phyloP scores from a whole-genome alignment of 1,284 basidiomycete genomes.

The Marasmius fiardii region DNA sequence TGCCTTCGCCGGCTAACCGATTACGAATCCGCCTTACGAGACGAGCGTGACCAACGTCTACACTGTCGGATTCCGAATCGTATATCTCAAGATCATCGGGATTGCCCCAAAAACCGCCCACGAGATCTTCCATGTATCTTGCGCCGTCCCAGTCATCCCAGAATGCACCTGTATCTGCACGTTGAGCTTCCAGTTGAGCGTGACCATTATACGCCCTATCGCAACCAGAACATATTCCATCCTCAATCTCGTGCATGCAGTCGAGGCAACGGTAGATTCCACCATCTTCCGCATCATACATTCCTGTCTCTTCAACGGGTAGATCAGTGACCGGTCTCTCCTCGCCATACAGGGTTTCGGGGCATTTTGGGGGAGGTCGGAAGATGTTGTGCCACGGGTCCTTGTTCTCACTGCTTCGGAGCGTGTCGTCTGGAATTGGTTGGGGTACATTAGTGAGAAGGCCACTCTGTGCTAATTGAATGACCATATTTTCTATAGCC shows the following conservation, averaged over 20 bases:
- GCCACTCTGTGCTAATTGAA: slow-evolving; percentile 46
- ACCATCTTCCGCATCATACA: slow-evolving; percentile 67
- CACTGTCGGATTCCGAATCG: slow-evolving; percentile 6
- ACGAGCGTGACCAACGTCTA: neutral
- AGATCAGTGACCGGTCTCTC: slow-evolving; percentile 9
- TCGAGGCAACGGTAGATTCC: slow-evolving; percentile 70
- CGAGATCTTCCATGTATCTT: slow-evolving; percentile 24
- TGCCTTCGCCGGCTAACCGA: neutral
- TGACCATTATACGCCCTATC: slow-evolving; percentile 56
- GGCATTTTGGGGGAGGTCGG: slow-evolving; percentile 20
- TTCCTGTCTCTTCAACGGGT: slow-evolving; percentile 41
- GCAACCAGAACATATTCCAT: slow-evolving; percentile 58
- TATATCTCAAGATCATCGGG: slow-evolving; percentile 4
- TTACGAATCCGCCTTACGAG: neutral
- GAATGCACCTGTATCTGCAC: slow-evolving; percentile 31
- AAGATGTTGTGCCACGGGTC: slow-evolving; percentile 70
- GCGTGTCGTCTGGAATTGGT: slow-evolving; percentile 12
- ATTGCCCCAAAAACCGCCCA: slow-evolving; percentile 26
- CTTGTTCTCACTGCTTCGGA: neutral
- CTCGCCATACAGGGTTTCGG: neutral
- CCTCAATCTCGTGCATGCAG: slow-evolving; percentile 74
- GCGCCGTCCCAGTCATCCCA: slow-evolving; percentile 18
- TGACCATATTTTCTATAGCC: slow-evolving; percentile 65
- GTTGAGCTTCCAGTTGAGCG: slow-evolving; percentile 12
- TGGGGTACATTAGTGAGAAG: slow-evolving; percentile 35